Evolutionary conservation across 257 asterid species (phyloP), one percentile per base, ranked within the genome.

Genomic region (Thymus quinquecostatus): DNA sequence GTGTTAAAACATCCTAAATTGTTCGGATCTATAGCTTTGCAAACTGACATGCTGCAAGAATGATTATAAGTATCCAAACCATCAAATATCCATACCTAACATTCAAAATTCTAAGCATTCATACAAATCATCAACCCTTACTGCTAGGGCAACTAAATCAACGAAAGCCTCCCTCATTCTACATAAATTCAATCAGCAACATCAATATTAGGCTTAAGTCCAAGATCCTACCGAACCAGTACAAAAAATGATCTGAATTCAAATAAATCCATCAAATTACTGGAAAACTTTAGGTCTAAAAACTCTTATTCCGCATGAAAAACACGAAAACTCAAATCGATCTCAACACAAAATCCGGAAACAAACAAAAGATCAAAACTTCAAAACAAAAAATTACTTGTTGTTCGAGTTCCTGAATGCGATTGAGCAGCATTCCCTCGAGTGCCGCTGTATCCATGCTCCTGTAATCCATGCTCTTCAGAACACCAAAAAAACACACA

Each of bases 321-420:
- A 8, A 38, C 7, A 10, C 66, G 41, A 14, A 56, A 64, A 64
- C 11, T 65, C 8, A 70, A 43, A 69, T 51, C 70, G 58, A 64
- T 48, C 73, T 51, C 51, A 14, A 70, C 54, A 1, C 32, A 56
- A 60, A 61, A 14, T 6, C 69, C 38, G 10, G 54, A 21, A 45
- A 10, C 32, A n/a, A 41, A 38, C 6, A 38, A 38, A 68, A 56
- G 29, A 55, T 64, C 47, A 56, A 14, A 28, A 34, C 21, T 14
- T 2, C 3, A 28, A 28, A n/a, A 50, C 33, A 30, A 68, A 4
- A 13, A 64, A 6, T 7, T 83, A 83, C 87, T 66, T 75, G 50
- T n/a, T 48, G 77, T 44, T 78, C 75, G 66, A 83, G 72, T 72
- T 80, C 80, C 21, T 36, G 56, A 60, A 83, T 75, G 57, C 62